Base-by-base conservation (phyloP, 2,329 filamentous ascomycete genomes). In the Alternaria novae-zelandiae region DNA sequence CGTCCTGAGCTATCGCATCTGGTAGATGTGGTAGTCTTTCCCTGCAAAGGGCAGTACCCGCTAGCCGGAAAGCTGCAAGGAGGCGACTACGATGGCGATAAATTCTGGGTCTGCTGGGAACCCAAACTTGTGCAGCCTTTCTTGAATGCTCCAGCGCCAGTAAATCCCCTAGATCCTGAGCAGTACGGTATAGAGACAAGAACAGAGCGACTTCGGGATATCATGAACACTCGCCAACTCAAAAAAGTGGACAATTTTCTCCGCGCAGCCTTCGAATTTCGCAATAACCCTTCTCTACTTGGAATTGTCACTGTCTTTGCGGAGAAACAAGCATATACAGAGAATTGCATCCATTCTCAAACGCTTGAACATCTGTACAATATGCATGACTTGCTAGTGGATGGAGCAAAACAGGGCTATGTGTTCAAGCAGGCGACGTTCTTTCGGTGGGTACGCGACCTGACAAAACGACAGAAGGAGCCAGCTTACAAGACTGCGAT, bases 1-100 rank as follows among this genome's bases (percentile, higher is more conserved):
- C 83, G 84, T n/a, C 83, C 85, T 0, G 84, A 89, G 45, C 80
- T 95, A 0, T 86, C 89, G 4, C 86, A 87, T 3, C 79, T 97
- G 0, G 91, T 91, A 64, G 91, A 97, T 70, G 89, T 97, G 1
- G 84, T 96, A 13, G 86, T 97, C 0, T 97, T 98, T 68, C 84
- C 92, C 0, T 83, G 83, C 0, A 86, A 85, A 63, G 91, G 91
- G 0, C 74, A 84, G 25, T 81, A 80, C 1, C 87, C 91, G 0
- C 83, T 94, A 0, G 92, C 91, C 0, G 86, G 88, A 9, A 89
- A 90, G 70, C 82, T 95, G 0, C 92, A 91, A 1, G 92, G 92
- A 0, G 92, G 92, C 0, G 92, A 95, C 71, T 95, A 94, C 65
- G 92, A 95, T 68, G 92, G 92, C 0, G 92, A 96, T 65, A 85